Base-by-base conservation (phyloP, 306 rosid species). In the Gynostemma pentaphyllum region DNA sequence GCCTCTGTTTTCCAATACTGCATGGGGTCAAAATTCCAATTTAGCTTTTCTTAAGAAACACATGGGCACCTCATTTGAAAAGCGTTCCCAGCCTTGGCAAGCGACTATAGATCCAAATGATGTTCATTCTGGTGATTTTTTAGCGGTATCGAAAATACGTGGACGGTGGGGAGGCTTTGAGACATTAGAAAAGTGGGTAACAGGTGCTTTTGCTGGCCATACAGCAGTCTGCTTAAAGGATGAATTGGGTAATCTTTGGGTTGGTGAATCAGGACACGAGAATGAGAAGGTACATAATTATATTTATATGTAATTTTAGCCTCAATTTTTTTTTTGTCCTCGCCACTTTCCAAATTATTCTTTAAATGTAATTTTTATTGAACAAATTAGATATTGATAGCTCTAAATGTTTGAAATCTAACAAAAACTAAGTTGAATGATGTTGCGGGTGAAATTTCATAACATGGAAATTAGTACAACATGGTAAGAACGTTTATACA, bases 131-230 rank as follows among this genome's bases (percentile, higher is more conserved):
- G 98, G 98, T 63, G 98, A 92, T 70, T 92, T 92, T 71, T 73
- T 92, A 52, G 98, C 94, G 14, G 85, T 92, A 44, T 92, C 96
- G 24, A 92, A 92, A 87, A 88, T 92, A 56, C 96, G 98, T 41
- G 98, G 96, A 66, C 86, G 96, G 63, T 92, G 98, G 98, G 98
- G 96, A 54, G 98, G 98, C 69, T 92, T 92, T 69, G 96, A 92
- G 87, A 88, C 96, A 27, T 79, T 92, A 54, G 98, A 92, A 64
- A 92, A 88, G 76, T 92, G 98, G 98, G 96, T 92, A 21, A 88
- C 98, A 0, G 98, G 98, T 63, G 82, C 98, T 73, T 92, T 88
- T 86, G 98, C 98, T 52, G 98, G 98, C 66, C 98, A 92, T 78
- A 88, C 98, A 39, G 84, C 98, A 34, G 98, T 92, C 70, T 92